Percentiles rank a stretch among this genome's conserved stretches.
Evolutionary conservation across 2,329 filamentous ascomycete species (phyloP).

Genomic region (Penicillium sp.): DNA sequence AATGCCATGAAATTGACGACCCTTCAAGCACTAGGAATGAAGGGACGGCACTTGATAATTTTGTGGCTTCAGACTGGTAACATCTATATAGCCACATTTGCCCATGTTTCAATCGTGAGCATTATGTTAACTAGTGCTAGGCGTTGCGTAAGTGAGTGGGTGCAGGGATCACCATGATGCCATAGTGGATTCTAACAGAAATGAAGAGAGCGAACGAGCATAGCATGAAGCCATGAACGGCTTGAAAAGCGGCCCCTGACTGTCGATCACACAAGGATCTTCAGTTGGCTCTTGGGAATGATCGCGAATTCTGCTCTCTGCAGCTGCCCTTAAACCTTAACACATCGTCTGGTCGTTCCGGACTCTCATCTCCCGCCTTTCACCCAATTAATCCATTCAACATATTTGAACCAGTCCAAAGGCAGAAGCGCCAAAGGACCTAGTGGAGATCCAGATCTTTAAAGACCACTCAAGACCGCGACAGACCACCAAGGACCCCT

Average conservation of each 20-base stretch:
- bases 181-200: slow-evolving; percentile 9
- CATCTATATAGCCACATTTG: not conserved
- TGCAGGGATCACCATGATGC: slow-evolving; percentile 20
- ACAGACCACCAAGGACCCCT: not conserved
- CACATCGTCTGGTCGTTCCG: not conserved
- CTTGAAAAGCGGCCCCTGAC: not conserved
- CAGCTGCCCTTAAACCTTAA: not conserved
- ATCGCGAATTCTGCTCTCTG: not conserved
- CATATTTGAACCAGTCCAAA: not conserved
- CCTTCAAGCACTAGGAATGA: not conserved
- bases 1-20: not conserved
- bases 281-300: not conserved
- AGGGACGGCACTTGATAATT: not conserved
- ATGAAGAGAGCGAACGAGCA: not conserved
- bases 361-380: not conserved
- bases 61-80: not conserved
- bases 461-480: slow-evolving; percentile 1
- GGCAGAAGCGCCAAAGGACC: not conserved
- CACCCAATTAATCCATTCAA: not conserved
- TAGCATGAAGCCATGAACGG: not conserved
- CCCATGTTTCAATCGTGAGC: not conserved
- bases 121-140: not conserved
- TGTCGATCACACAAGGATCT: not conserved
- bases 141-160: slow-evolving; percentile 8
- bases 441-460: slow-evolving; percentile 3